These are phyloP conservation scores for Suillus luteus DNA, from an alignment of 768 basidiomycete species.

Conservation along the genomic window DNA sequence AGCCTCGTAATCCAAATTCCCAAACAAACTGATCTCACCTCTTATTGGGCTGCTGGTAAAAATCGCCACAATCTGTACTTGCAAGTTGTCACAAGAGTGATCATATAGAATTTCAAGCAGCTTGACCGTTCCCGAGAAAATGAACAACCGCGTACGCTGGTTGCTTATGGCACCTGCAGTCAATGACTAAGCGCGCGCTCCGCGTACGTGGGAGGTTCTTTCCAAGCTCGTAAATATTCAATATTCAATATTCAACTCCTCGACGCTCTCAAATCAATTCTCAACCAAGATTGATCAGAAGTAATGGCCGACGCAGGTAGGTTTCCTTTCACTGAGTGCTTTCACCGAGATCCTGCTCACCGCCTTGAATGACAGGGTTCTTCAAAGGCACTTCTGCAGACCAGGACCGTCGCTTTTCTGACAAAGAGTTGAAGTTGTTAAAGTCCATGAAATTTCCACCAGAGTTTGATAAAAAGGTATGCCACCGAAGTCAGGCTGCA, in stretches of 20 bases:
- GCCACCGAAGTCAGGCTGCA: conserved; percentile 5
- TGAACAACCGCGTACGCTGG: background rate
- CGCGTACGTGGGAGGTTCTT: background rate
- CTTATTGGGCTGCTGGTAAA: background rate
- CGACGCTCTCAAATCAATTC: background rate
- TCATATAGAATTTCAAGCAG: background rate
- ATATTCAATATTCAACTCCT: background rate
- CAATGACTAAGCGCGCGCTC: background rate
- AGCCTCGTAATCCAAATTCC: background rate
- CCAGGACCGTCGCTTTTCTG: conserved; percentile 90
- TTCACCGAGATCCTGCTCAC: conserved; percentile 8
- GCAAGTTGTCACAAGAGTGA: background rate
- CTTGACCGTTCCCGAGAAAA: background rate
- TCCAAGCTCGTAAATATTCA: background rate
- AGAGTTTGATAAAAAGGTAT: conserved; percentile 85
- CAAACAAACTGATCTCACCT: background rate
- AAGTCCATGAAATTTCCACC: conserved; percentile 90
- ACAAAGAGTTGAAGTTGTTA: conserved; percentile 91
- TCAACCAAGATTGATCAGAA: conserved; percentile 5
- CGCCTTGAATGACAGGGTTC: conserved; percentile 52
- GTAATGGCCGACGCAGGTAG: conserved; percentile 63
- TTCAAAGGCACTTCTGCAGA: conserved; percentile 91
- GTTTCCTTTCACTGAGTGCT: conserved; percentile 25
- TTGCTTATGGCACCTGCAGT: too few species aligned
- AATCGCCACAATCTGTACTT: background rate